Evolutionary conservation across 192 early-diverging fungal species (phyloP).

Genomic region (Globomyces pollinis-pini): DNA sequence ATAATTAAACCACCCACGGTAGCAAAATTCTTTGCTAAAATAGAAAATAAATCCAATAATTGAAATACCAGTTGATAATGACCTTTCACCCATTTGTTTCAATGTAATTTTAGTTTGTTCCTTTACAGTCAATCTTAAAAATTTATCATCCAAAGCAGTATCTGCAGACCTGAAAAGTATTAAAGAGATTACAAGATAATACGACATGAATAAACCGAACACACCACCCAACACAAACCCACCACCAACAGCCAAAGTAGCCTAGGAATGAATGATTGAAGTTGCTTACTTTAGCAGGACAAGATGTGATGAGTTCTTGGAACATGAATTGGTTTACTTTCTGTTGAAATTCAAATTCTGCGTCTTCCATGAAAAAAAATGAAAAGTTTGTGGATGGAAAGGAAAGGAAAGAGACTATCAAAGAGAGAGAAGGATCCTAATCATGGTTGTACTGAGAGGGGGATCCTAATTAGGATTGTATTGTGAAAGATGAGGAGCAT

Average conservation of each 20-base stretch:
- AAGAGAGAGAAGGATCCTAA: background rate
- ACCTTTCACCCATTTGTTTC: constrained; percentile 80
- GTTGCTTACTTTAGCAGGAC: background rate
- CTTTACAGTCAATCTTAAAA: constrained; percentile 61
- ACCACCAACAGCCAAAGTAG: constrained; percentile 17
- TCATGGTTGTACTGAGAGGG: background rate
- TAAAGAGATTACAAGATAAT: too few species aligned
- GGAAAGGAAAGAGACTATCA: background rate
- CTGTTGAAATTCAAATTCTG: background rate
- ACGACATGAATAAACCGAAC: constrained; percentile 89
- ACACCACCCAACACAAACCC: constrained; percentile 78
- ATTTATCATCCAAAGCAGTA: constrained; percentile 54
- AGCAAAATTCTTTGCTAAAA: too few species aligned
- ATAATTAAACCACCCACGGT: too few species aligned
- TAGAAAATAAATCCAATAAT: constrained; percentile 86
- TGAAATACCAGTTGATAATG: constrained; percentile 80
- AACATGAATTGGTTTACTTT: constrained; percentile 5
- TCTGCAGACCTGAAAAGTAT: too few species aligned
- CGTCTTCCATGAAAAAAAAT: background rate
- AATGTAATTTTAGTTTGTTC: constrained; percentile 80
- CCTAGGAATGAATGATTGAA: constrained; percentile 24
- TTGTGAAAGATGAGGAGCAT: background rate
- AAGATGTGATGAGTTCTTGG: constrained; percentile 1
- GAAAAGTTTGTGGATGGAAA: background rate
- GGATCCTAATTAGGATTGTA: background rate